Percentiles rank a stretch among this genome's conserved stretches.
Evolutionary conservation across 2,329 filamentous ascomycete genomes (phyloP).

Genomic region (Nannizzia gypsea): DNA sequence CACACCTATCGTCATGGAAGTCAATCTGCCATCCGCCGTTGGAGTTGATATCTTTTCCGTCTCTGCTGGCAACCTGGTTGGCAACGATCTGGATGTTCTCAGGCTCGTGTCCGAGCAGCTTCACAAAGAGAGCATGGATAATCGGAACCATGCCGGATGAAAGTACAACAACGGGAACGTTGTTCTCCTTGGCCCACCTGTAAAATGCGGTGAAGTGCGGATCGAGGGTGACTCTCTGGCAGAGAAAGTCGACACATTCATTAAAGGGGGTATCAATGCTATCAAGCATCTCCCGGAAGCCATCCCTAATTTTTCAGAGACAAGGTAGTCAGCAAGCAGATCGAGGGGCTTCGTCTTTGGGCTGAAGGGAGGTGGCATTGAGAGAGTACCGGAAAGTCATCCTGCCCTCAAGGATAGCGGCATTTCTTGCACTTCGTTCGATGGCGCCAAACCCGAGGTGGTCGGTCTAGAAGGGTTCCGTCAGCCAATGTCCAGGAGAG

Average conservation of each 20-base stretch:
- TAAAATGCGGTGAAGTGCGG: constrained; percentile 82
- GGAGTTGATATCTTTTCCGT: constrained; percentile 62
- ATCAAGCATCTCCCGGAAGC: constrained; percentile 86
- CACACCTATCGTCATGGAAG: constrained; percentile 72
- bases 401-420: constrained; percentile 59
- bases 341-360: background rate
- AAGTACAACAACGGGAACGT: constrained; percentile 84
- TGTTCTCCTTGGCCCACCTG: constrained; percentile 64
- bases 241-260: constrained; percentile 66
- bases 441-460: constrained; percentile 72
- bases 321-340: background rate
- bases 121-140: constrained; percentile 69
- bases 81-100: constrained; percentile 78
- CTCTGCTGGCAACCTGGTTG: constrained; percentile 61
- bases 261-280: constrained; percentile 69
- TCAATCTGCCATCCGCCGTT: constrained; percentile 76
- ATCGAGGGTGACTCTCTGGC: constrained; percentile 77
- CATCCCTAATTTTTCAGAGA: constrained; percentile 41
- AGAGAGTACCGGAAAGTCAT: constrained; percentile 54
- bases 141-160: constrained; percentile 88
- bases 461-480: constrained; percentile 54
- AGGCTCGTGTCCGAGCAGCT: constrained; percentile 67
- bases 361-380: background rate
- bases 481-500: background rate
- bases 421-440: constrained; percentile 60